phyloP scores from a whole-genome alignment of 257 asterid species.

The Solanum pennellii region DNA sequence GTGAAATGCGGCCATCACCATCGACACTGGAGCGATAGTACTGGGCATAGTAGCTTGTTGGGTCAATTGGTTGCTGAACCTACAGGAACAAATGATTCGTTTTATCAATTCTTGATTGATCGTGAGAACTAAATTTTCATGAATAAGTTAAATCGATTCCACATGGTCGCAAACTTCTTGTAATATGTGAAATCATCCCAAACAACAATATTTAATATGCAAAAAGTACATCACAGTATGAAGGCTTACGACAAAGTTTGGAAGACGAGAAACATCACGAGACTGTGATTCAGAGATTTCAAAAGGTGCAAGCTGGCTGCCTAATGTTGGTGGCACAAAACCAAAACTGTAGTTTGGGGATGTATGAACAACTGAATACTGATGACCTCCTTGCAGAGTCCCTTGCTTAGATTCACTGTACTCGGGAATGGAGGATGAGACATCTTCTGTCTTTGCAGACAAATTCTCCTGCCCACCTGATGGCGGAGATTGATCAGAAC shows the following conservation, averaged over 20 bases:
- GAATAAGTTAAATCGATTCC: neutral
- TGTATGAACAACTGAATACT: slow-evolving; percentile 34
- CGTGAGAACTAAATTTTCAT: neutral
- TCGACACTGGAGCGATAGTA: slow-evolving; percentile 53
- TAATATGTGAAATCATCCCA: neutral
- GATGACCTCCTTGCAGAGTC: slow-evolving; percentile 43
- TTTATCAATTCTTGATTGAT: neutral
- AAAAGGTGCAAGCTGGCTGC: slow-evolving; percentile 40
- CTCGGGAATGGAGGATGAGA: slow-evolving; percentile 35
- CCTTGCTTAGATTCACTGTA: slow-evolving; percentile 45
- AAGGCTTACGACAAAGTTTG: slow-evolving; percentile 58
- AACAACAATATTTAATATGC: neutral
- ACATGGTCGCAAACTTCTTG: neutral
- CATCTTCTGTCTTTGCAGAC: slow-evolving; percentile 38
- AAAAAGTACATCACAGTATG: slow-evolving; percentile 2
- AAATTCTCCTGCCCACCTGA: slow-evolving; percentile 24
- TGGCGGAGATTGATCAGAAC: slow-evolving; percentile 38
- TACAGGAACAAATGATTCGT: slow-evolving; percentile 5
- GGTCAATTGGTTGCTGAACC: slow-evolving; percentile 78
- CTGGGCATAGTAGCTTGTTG: slow-evolving; percentile 71
- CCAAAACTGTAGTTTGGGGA: slow-evolving; percentile 53
- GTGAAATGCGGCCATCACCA: slow-evolving; percentile 68
- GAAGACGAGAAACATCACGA: slow-evolving; percentile 55
- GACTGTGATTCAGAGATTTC: slow-evolving; percentile 58
- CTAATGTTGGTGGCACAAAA: slow-evolving; percentile 47